Evolutionary conservation across 805 yeast genomes (phyloP).

Genomic region (Suhomyces vadensis): DNA sequence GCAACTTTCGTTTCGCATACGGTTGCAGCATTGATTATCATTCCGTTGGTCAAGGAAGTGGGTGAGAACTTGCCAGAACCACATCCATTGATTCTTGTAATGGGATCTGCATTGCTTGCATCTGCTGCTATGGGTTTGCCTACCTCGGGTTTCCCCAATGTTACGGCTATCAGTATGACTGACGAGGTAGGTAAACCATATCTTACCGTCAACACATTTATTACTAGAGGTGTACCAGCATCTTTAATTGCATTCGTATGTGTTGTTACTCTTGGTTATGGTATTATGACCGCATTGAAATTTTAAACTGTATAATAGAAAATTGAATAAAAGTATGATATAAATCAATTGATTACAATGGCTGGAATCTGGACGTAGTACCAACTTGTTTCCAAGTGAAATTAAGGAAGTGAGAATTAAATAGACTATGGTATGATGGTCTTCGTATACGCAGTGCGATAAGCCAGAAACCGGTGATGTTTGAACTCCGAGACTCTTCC

Average conservation of each 20-base stretch:
- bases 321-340: not conserved
- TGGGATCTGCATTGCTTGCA: constrained; percentile 66
- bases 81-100: constrained; percentile 80
- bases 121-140: constrained; percentile 98
- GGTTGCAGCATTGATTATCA: constrained; percentile 90
- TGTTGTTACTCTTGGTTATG: constrained; percentile 78
- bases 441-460: too few relatives aligned
- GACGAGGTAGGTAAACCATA: constrained; percentile 92
- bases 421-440: too few relatives aligned
- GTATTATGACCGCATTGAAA: constrained; percentile 49
- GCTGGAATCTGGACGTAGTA: too few relatives aligned
- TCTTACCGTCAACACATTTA: constrained; percentile 80
- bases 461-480: too few relatives aligned
- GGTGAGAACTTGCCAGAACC: constrained; percentile 76
- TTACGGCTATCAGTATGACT: constrained; percentile 92
- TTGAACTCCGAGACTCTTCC: too few relatives aligned
- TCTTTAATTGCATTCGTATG: constrained; percentile 72
- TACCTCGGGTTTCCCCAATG: constrained; percentile 96
- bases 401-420: too few relatives aligned
- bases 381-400: too few relatives aligned
- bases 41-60: constrained; percentile 87
- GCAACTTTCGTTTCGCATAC: constrained; percentile 97
- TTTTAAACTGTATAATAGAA: constrained; percentile 10
- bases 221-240: constrained; percentile 88
- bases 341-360: too few relatives aligned